Base-by-base conservation (phyloP, 2,329 filamentous ascomycete genomes). In the Colletotrichum limetticola region DNA sequence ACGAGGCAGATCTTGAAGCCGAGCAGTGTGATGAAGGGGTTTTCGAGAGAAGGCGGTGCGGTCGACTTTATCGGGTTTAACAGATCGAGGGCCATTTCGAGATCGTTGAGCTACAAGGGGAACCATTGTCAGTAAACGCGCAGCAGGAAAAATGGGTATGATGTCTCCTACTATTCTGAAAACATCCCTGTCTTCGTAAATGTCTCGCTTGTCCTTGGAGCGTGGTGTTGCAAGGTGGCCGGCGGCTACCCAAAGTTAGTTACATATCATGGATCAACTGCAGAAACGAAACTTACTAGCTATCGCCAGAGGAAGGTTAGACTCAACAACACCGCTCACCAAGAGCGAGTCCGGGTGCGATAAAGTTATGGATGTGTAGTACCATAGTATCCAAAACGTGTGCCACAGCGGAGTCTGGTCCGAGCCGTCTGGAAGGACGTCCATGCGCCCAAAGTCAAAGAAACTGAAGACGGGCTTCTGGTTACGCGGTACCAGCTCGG, bases 351-450 rank as follows among this genome's bases (percentile, higher is more conserved):
- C 66, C 6, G 66, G 66, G 14, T 69, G 66, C 0, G 66, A 69
- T 4, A 69, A 9, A 16, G 66, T 69, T 14, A 69, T 69, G n/a
- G 66, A 69, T 1, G 66, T 69, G 28, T 69, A 69, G 5, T 69
- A 69, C 66, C 66, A 69, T 3, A 69, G 16, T 2, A 69, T 65
- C 66, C 66, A 69, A 53, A 69, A 69, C 12, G 59, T 69, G 22
- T 69, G 66, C 66, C 66, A 69, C 11, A 69, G n/a, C 11, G 66
- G 66, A 8, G 66, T 69, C 14, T 69, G 66, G 28, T 69, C 66
- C 5, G 24, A 37, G 1, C 35, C 26, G 8, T 69, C 59, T 1
- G 66, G 35, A 9, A 69, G n/a, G 30, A 32, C 30, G 32, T 69
- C 66, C 52, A 69, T 64, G 28, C 66, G 66, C n/a, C 66, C 60